These are phyloP conservation scores for Craterostigma plantagineum DNA, from an alignment of 257 asterid species.

Conservation along the genomic window DNA sequence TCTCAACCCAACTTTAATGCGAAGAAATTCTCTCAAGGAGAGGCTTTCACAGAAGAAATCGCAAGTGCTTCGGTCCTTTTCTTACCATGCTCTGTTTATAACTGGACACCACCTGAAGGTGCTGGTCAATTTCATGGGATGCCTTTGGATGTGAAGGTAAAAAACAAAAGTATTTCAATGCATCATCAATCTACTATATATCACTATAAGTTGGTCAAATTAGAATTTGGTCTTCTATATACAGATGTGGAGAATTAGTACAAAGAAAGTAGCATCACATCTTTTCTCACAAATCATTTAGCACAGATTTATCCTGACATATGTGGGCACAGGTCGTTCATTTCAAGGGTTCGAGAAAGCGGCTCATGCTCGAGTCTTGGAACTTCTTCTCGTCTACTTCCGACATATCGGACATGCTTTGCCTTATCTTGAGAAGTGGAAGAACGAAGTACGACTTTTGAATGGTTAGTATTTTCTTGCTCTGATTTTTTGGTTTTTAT, in stretches of 20 bases:
- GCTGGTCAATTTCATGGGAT: slow-evolving; percentile 96
- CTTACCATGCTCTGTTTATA: slow-evolving; percentile 65
- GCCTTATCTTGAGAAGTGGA: slow-evolving; percentile 76
- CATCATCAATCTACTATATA: neutral
- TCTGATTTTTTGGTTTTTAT: too few relatives aligned
- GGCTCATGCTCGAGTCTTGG: slow-evolving; percentile 94
- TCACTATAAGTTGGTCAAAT: neutral
- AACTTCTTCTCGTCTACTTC: slow-evolving; percentile 33
- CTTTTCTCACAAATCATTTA: neutral
- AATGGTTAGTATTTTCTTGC: neutral
- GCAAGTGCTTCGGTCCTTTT: slow-evolving; percentile 54
- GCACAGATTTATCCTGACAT: too few relatives aligned
- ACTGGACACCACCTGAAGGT: slow-evolving; percentile 99
- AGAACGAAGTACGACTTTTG: slow-evolving; percentile 81
- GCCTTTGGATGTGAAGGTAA: slow-evolving; percentile 94
- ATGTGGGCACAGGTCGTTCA: slow-evolving; percentile 47
- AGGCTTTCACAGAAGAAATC: slow-evolving; percentile 38
- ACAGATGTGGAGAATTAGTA: too few relatives aligned
- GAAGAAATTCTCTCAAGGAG: slow-evolving; percentile 35
- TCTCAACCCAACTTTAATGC: slow-evolving; percentile 39
- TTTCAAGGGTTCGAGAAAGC: slow-evolving; percentile 92
- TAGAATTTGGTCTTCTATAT: neutral
- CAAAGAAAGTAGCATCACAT: too few relatives aligned
- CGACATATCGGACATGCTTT: slow-evolving; percentile 55
- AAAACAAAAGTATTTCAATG: too few relatives aligned